Percentiles rank a stretch among this genome's conserved stretches.
phyloP scores from a whole-genome alignment of 345 rosid species.

The Arabis alpina region DNA sequence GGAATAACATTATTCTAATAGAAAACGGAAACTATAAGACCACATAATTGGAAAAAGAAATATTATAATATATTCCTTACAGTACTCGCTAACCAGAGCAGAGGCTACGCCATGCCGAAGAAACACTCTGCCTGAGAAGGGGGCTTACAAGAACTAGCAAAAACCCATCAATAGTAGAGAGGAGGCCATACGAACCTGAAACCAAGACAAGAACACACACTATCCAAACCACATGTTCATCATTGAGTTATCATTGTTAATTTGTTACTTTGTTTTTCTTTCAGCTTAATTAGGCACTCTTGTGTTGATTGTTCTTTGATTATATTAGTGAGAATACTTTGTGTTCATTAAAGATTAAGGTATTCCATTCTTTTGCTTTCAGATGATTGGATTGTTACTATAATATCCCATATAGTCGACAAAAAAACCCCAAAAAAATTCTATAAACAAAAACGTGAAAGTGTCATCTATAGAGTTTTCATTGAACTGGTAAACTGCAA shows the following conservation, averaged over 20 bases:
- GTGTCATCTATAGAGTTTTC: not conserved
- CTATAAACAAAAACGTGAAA: not conserved
- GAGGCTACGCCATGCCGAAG: no score
- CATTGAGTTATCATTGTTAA: not conserved
- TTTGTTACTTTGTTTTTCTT: not conserved
- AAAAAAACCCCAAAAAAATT: not conserved
- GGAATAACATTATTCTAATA: no score
- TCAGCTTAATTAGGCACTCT: not conserved
- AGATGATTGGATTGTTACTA: not conserved
- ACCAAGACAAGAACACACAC: no score
- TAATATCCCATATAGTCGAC: not conserved
- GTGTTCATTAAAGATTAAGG: not conserved
- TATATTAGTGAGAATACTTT: not conserved
- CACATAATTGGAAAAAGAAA: no score
- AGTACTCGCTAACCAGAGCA: no score
- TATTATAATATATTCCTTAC: no score
- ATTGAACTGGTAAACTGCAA: not conserved
- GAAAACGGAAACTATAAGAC: no score
- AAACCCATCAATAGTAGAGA: no score
- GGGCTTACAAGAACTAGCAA: no score
- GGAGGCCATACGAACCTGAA: no score
- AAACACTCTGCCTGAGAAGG: no score
- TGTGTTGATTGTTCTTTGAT: not conserved
- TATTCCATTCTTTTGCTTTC: not conserved
- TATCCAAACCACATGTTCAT: not conserved